Conservation (phyloP, 306 rosid genomes). For the Quercus agrifolia region DNA sequence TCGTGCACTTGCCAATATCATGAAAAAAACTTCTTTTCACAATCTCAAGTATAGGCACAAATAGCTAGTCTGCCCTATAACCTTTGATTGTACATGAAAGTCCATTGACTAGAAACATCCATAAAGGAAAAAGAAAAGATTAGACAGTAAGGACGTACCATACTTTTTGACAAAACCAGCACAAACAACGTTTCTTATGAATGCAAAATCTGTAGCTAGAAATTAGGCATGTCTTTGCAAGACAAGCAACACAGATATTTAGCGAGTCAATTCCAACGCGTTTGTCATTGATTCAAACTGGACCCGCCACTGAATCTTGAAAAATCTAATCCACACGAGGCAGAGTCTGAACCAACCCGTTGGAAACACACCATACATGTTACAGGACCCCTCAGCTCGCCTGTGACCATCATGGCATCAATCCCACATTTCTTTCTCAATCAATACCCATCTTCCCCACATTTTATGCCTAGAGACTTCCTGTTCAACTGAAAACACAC, state of each 20-base stretch:
- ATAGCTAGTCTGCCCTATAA: background rate
- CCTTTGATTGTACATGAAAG: constrained; percentile 2
- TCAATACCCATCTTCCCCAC: constrained; percentile 39
- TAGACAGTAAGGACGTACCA: constrained; percentile 10
- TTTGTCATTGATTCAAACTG: constrained; percentile 37
- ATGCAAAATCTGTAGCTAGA: constrained; percentile 13
- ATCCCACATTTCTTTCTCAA: constrained; percentile 30
- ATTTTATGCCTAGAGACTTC: constrained; percentile 39
- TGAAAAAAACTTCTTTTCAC: background rate
- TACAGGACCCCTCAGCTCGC: constrained; percentile 36
- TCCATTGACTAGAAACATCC: constrained; percentile 13
- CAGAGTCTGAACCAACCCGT: constrained; percentile 34
- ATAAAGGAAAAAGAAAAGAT: constrained; percentile 18
- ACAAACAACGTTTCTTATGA: constrained; percentile 27
- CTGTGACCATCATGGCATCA: constrained; percentile 41
- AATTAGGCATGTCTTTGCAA: constrained; percentile 39
- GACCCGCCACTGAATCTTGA: constrained; percentile 51
- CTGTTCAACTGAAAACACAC: constrained; percentile 37
- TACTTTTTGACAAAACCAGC: constrained; percentile 49
- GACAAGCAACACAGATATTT: constrained; percentile 46
- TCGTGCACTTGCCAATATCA: background rate
- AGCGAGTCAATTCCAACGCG: constrained; percentile 49
- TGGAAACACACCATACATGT: constrained; percentile 25
- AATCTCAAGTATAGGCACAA: background rate
- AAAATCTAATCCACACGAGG: constrained; percentile 28